Evolutionary conservation across 2,329 filamentous ascomycete genomes (phyloP).

Genomic region (Leptographium lundbergii): DNA sequence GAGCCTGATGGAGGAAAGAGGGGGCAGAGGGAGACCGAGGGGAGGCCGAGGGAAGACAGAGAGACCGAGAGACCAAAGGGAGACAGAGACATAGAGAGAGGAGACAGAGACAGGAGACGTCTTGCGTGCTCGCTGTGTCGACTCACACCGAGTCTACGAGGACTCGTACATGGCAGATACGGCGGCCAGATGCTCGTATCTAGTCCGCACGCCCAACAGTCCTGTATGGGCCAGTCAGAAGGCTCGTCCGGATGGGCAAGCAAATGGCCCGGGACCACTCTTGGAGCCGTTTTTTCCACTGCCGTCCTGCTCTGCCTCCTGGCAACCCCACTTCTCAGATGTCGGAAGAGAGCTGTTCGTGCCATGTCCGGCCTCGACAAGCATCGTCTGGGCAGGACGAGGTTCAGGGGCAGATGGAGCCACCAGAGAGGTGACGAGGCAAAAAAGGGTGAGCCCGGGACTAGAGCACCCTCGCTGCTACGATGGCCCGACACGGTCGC

Average conservation of each 20-base stretch:
- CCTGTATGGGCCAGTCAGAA: too few species aligned
- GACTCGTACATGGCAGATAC: too few species aligned
- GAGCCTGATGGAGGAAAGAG: too few species aligned
- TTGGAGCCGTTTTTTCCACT: not conserved
- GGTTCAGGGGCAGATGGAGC: not conserved
- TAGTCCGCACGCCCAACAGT: too few species aligned
- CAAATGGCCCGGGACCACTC: not conserved
- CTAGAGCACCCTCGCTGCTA: not conserved
- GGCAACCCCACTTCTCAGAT: too few species aligned
- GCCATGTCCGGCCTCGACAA: too few species aligned
- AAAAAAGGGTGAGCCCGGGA: not conserved
- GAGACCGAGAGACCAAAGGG: not conserved
- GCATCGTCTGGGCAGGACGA: not conserved
- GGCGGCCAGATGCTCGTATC: too few species aligned
- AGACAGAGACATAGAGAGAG: too few species aligned
- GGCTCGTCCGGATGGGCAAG: not conserved
- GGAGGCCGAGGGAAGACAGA: not conserved
- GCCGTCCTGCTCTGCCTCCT: too few species aligned
- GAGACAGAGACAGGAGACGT: not conserved
- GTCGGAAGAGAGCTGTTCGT: too few species aligned
- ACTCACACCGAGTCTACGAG: not conserved
- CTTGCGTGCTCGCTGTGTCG: too few species aligned
- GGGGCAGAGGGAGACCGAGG: not conserved
- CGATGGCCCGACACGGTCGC: too few species aligned
- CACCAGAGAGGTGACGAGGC: not conserved